A percentile compares a stretch with the other conserved stretches of the same genome.
Evolutionary conservation across 148 eudicot species (phyloP).

Genomic region (Vaccinium macrocarpon): DNA sequence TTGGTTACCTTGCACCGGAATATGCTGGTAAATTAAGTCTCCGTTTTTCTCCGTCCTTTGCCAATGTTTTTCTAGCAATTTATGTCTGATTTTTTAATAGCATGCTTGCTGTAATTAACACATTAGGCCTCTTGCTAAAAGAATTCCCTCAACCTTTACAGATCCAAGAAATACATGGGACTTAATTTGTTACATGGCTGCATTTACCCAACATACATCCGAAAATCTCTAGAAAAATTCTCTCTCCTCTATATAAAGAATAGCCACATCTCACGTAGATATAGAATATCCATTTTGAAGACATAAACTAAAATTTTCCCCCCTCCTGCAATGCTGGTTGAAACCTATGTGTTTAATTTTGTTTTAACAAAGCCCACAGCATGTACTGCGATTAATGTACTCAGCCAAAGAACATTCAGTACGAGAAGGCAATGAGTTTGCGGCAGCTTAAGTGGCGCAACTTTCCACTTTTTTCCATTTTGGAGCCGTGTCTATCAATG

Average conservation of each 20-base stretch:
- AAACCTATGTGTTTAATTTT: background rate
- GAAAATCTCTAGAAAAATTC: background rate
- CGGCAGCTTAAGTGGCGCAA: background rate
- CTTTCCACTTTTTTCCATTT: background rate
- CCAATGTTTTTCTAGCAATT: background rate
- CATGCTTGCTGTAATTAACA: background rate
- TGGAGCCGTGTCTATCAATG: no score
- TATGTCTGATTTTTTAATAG: background rate
- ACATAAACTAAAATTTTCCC: background rate
- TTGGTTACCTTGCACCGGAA: slow-evolving; percentile 83
- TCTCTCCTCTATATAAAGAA: background rate
- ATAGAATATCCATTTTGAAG: background rate
- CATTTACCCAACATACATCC: background rate
- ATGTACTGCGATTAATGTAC: background rate
- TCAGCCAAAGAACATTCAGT: background rate
- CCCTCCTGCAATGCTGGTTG: background rate
- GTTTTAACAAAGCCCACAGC: background rate
- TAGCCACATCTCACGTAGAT: background rate
- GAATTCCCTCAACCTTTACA: background rate
- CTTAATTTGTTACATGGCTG: background rate
- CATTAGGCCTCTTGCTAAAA: slow-evolving; percentile 1
- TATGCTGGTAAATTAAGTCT: slow-evolving; percentile 58
- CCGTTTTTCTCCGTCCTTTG: background rate
- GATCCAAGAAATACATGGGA: background rate
- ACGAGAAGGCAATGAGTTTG: background rate